Base-by-base conservation (phyloP, 495 filamentous ascomycete species). In the Hypoxylon trugodes region DNA sequence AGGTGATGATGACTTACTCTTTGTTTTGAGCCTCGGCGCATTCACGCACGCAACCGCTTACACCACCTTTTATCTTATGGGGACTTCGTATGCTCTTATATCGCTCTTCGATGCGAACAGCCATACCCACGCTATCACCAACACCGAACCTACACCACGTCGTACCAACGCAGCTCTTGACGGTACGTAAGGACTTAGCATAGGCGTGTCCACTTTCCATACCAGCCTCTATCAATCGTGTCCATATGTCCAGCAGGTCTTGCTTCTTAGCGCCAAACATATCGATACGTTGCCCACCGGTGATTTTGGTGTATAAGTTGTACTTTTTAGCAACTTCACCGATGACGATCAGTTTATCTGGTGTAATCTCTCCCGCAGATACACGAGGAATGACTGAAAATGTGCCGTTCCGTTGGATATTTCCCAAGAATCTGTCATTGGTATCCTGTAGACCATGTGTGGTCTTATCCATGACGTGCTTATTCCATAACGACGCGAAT, bases 11-110 rank as follows among this genome's bases (percentile, higher is more conserved):
- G 16, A 75, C 86, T 74, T 76, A 91, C 87, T 97, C 93, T 71
- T 97, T 97, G 71, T 90, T 96, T 71, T 96, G 94, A 9, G 94
- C 94, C 74, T 98, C 94, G 6, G 94, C 94, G 63, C 94, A 98
- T 72, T 98, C 94, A 55, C 94, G 80, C 19, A 97, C 92, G 68
- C 94, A 98, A 22, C 94, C 94, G 50, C 88, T 92, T 2, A 98
- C 93, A 46, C 90, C 94, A 5, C 89, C 92, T 75, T 98, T 98
- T 74, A 98, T 85, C 80, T 98, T 98, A 69, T 98, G 94, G 8
- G 94, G 94, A 15, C 82, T 81, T 1, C 94, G 87, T 65, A 98
- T 88, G 71, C 89, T 92, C 82, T 98, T 98, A 76, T 98, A 98
- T 41, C 94, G 86, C 76, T 97, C 90, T 72, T 98, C 94, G 0